phyloP scores from a whole-genome alignment of 352 stramenopile genomes.

The Thraustochytrium sp. region DNA sequence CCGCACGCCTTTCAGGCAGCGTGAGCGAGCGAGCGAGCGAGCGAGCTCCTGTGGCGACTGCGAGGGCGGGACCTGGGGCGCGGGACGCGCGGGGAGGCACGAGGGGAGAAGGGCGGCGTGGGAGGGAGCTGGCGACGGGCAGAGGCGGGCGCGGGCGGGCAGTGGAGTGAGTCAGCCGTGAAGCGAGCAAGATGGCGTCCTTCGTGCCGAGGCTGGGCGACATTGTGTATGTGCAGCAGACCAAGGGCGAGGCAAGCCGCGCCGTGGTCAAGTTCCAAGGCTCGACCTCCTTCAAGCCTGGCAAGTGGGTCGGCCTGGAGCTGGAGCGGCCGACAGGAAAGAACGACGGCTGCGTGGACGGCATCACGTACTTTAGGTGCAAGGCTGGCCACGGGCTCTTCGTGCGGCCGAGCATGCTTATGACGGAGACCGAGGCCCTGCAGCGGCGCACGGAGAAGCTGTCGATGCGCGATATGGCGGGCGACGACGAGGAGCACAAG shows the following conservation, averaged over 20 bases:
- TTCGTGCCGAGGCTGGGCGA: no score
- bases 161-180: no score
- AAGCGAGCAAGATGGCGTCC: no score
- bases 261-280: not conserved
- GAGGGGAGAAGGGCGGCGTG: no score
- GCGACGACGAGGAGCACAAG: conserved; percentile 20
- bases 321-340: not conserved
- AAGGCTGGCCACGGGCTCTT: not conserved
- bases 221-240: no score
- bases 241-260: not conserved
- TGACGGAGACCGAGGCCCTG: not conserved
- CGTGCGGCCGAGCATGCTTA: conserved; percentile 7
- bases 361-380: conserved; percentile 24
- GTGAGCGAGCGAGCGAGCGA: no score
- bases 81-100: no score
- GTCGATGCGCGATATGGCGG: not conserved
- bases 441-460: not conserved
- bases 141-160: no score
- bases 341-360: conserved; percentile 31
- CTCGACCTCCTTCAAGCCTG: conserved; percentile 23
- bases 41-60: no score
- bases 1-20: no score
- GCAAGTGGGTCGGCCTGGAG: conserved; percentile 28
- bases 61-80: no score
- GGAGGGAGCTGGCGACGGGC: no score